phyloP scores from a whole-genome alignment of 192 early-diverging fungal genomes.

The Jimgerdemannia flammicorona region DNA sequence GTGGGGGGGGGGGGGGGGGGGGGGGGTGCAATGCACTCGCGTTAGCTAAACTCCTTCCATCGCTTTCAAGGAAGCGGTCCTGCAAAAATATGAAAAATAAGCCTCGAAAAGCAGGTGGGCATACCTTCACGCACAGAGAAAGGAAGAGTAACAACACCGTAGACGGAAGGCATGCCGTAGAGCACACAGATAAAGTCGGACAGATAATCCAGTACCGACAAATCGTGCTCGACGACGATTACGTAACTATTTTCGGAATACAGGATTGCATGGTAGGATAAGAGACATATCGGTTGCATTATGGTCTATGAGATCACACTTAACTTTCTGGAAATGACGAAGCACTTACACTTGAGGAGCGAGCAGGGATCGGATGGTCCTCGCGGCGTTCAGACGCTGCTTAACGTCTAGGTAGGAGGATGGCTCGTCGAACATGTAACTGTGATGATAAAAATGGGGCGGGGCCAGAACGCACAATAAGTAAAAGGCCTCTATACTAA shows the following conservation, averaged over 20 bases:
- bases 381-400: slow-evolving; percentile 96
- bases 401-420: slow-evolving; percentile 98
- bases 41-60: no score
- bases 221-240: slow-evolving; percentile 98
- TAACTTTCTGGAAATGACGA: slow-evolving; percentile 16
- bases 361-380: slow-evolving; percentile 84
- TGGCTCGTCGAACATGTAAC: slow-evolving; percentile 99
- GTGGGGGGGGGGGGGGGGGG: no score
- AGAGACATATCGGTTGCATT: slow-evolving; percentile 1
- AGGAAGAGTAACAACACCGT: slow-evolving; percentile 97
- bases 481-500: not conserved
- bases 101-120: no score
- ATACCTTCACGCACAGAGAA: slow-evolving; percentile 92
- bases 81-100: no score
- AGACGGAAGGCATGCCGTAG: slow-evolving; percentile 95
- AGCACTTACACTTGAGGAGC: slow-evolving; percentile 19
- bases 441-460: slow-evolving; percentile 15
- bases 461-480: not conserved
- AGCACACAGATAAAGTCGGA: slow-evolving; percentile 98
- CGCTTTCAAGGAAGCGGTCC: no score
- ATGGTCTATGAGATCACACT: slow-evolving; percentile 14
- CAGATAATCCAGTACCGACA: slow-evolving; percentile 95
- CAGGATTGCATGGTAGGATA: not conserved
- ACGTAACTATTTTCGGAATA: slow-evolving; percentile 56
- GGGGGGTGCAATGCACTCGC: no score